Evolutionary conservation across 192 early-diverging fungal genomes (phyloP), one percentile per base, ranked within the genome.

Genomic region (Polychytrium aggregatum): DNA sequence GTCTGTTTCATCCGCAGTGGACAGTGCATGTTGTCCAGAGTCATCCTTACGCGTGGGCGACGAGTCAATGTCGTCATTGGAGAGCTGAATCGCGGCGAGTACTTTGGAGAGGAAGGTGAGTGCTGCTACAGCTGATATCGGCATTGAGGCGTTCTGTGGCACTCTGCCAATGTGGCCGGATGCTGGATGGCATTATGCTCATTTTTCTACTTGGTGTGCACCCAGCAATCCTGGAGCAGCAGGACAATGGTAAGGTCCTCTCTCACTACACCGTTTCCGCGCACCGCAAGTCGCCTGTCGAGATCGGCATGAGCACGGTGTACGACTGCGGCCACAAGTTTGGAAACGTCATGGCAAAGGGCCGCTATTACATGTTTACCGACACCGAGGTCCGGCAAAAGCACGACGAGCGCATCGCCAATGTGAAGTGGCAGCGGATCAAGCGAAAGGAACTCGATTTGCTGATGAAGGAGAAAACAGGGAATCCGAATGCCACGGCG

Each of bases 41-140:
- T 44, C 1, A 24, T 29, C 27, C 16, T 20, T n/a, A 25, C 21
- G 17, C n/a, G 9, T 25, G 41, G 33, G 5, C 13, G 28, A 33
- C 16, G 14, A 24, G 17, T 21, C 18, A 8, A 18, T 4, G 45
- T 67, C 24, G 45, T 57, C 3, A 35, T 63, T 36, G 67, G 50
- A 24, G 41, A 43, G 14, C 21, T 67, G 4, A 10, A 44, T n/a
- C 24, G 35, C 1, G 6, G 37, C 4, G 27, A 39, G 14, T 70
- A 68, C 45, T 68, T 70, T 50, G 68, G 65, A 8, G 55, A 70
- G 43, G 56, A 55, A n/a, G 57, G 41, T 25, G 50, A 66, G 13
- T 40, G 61, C n/a, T 17, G 17, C 14, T 41, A 28, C 26, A 16
- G 20, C 18, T n/a, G n/a, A n/a, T n/a, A n/a, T n/a, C n/a, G n/a